Evolutionary conservation across 2,329 filamentous ascomycete genomes (phyloP).

Genomic region (Alternaria longipes): DNA sequence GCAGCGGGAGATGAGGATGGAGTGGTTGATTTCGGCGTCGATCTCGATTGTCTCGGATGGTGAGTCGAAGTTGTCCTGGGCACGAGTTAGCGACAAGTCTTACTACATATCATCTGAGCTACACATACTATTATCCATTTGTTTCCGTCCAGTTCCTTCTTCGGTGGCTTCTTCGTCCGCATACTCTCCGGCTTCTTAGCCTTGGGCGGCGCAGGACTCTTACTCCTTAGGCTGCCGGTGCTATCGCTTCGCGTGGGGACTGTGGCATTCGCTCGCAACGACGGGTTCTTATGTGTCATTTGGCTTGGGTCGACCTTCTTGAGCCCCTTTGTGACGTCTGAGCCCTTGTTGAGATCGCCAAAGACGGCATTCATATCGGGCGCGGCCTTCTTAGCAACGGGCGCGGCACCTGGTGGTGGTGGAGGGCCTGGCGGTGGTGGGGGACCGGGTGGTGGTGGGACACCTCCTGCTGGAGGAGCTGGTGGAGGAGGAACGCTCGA

Average conservation of each 20-base stretch:
- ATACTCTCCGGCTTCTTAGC: constrained; percentile 66
- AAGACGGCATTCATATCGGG: constrained; percentile 87
- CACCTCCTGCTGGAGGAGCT: constrained; percentile 67
- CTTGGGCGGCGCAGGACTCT: constrained; percentile 82
- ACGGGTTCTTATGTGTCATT: constrained; percentile 99
- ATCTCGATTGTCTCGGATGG: constrained; percentile 77
- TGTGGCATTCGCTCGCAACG: constrained; percentile 75
- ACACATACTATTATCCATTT: constrained; percentile 79
- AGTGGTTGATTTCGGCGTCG: constrained; percentile 82
- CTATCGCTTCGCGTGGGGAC: constrained; percentile 69
- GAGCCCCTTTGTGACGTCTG: constrained; percentile 84
- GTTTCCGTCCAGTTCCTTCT: constrained; percentile 68
- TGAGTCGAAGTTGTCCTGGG: constrained; percentile 84
- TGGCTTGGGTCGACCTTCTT: constrained; percentile 94
- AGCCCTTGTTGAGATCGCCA: constrained; percentile 87
- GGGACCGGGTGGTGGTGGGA: constrained; percentile 69
- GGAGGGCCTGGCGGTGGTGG: constrained; percentile 66
- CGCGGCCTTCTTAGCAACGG: constrained; percentile 59
- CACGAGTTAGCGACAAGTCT: constrained; percentile 36
- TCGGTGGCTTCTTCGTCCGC: constrained; percentile 58
- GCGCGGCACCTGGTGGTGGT: constrained; percentile 55
- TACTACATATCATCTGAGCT: constrained; percentile 51
- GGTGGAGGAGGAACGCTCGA: constrained; percentile 72
- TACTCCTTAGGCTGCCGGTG: constrained; percentile 64
- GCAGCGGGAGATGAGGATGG: constrained; percentile 90